Evolutionary conservation across 129 eudicot species (phyloP).

Genomic region (Lonicera japonica): DNA sequence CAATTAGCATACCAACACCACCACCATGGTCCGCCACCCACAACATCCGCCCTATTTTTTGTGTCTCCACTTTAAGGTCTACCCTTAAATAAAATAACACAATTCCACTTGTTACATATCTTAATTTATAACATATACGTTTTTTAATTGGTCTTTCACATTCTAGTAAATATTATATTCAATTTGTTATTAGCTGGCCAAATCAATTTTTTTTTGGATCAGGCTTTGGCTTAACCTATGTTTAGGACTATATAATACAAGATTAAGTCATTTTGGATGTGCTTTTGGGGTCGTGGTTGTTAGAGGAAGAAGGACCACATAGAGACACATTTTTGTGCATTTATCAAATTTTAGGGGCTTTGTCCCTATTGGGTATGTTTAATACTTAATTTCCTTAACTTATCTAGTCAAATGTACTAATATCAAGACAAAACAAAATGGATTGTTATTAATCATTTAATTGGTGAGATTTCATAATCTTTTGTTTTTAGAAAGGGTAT

Average conservation of each 20-base stretch:
- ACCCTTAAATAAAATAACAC: background rate
- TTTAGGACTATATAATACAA: background rate
- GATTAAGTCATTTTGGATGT: background rate
- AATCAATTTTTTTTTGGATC: too few species aligned
- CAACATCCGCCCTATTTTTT: background rate
- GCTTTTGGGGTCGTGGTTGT: background rate
- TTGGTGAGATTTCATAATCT: too few species aligned
- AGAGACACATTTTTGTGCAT: background rate
- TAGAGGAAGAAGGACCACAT: background rate
- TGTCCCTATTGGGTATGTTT: background rate
- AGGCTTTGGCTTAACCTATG: too few species aligned
- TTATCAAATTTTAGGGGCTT: background rate
- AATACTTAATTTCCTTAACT: background rate
- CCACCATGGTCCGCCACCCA: background rate
- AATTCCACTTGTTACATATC: background rate
- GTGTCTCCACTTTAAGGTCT: background rate
- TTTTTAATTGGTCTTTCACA: background rate
- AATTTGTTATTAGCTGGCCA: background rate
- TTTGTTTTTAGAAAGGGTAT: too few species aligned
- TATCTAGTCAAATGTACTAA: background rate
- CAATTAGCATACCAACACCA: background rate
- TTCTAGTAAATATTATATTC: background rate
- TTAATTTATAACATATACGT: background rate
- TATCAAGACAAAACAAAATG: too few species aligned
- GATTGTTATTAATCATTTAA: too few species aligned